Conservation (phyloP, 2,329 filamentous ascomycete species). For the Arthrobotrys sinensis region DNA sequence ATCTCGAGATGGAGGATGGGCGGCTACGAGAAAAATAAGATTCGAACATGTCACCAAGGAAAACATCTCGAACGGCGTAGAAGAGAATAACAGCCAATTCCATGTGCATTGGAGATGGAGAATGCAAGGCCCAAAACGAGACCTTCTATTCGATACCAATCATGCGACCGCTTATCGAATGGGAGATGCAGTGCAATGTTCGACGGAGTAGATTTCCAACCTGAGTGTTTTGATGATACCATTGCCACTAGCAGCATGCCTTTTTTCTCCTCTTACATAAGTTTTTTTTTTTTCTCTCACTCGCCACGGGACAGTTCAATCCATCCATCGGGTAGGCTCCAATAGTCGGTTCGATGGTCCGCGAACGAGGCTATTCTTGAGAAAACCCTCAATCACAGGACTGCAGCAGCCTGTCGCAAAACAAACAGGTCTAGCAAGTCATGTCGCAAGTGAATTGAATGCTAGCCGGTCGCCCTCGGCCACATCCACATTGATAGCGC, state of each 20-base stretch:
- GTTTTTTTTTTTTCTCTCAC: neutral
- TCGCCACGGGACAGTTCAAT: constrained; percentile 25
- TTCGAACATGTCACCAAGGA: constrained; percentile 4
- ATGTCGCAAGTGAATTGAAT: constrained; percentile 25
- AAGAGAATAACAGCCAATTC: constrained; percentile 21
- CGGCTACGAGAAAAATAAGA: constrained; percentile 25
- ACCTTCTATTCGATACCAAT: constrained; percentile 48
- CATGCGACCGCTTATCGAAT: constrained; percentile 38
- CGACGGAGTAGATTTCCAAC: constrained; percentile 9
- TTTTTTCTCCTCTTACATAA: neutral
- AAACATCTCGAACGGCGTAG: constrained; percentile 13
- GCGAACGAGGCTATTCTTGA: constrained; percentile 7
- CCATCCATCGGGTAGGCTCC: neutral
- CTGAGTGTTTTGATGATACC: constrained; percentile 39
- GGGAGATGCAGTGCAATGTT: constrained; percentile 47
- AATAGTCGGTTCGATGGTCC: constrained; percentile 16
- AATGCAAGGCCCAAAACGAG: constrained; percentile 27
- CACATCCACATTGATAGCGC: constrained; percentile 7
- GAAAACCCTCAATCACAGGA: constrained; percentile 21
- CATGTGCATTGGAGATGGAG: constrained; percentile 15
- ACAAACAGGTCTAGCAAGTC: constrained; percentile 1
- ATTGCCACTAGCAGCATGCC: constrained; percentile 6
- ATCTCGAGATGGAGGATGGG: constrained; percentile 22
- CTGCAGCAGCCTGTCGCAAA: constrained; percentile 15
- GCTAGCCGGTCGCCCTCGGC: constrained; percentile 40